Evolutionary conservation across 768 basidiomycete genomes (phyloP).

Genomic region (Sarcodon aspratus): DNA sequence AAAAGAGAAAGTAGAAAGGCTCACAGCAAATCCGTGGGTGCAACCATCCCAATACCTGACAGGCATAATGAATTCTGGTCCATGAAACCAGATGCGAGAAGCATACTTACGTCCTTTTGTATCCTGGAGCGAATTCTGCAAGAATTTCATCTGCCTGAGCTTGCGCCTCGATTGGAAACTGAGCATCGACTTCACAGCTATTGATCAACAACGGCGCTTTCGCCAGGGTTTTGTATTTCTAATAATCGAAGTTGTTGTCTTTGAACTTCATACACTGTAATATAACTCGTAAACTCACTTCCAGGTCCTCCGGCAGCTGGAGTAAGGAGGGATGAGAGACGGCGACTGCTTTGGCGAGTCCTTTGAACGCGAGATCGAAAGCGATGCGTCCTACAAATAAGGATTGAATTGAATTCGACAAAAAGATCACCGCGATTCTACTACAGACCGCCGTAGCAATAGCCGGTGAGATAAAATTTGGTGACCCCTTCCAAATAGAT

Average conservation of each 20-base stretch:
- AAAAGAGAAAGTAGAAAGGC: no score
- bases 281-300: conserved; percentile 24
- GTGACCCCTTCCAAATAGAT: conserved; percentile 40
- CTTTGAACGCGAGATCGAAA: conserved; percentile 53
- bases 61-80: no score
- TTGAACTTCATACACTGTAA: no score
- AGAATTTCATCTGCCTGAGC: conserved; percentile 36
- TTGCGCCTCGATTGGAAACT: conserved; percentile 37
- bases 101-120: conserved; percentile 27
- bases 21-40: conserved; percentile 9
- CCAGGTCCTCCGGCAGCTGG: conserved; percentile 44
- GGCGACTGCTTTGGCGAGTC: conserved; percentile 33
- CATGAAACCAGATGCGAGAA: no score
- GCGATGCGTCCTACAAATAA: conserved; percentile 26
- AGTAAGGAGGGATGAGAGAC: conserved; percentile 57
- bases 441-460: conserved; percentile 45
- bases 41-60: no score
- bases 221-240: conserved; percentile 33
- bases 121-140: conserved; percentile 34
- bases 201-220: conserved; percentile 57
- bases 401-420: no score
- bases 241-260: background rate
- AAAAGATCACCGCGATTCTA: no score
- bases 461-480: conserved; percentile 48
- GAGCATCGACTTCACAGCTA: conserved; percentile 40